A percentile compares a stretch with the other conserved stretches of the same genome.
Conservation (phyloP, 1,139 yeast genomes). For the Yamadazyma sp. region DNA sequence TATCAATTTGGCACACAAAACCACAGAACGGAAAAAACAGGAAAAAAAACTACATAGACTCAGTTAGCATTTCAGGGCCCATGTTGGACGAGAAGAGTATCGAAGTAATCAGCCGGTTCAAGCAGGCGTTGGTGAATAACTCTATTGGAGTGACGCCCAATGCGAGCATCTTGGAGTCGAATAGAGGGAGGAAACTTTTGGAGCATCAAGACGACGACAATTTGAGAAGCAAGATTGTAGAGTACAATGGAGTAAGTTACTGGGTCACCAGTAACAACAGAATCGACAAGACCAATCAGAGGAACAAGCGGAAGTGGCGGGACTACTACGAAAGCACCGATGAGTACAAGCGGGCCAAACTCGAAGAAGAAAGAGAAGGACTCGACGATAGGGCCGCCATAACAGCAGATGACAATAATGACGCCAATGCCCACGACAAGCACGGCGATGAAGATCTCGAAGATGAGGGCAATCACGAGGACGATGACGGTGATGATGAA, state of each 20-base stretch:
- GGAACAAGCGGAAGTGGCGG: conserved; percentile 41
- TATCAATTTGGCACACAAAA: neutral
- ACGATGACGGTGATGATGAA: conserved; percentile 30
- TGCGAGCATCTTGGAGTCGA: conserved; percentile 22
- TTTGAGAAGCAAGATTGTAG: conserved; percentile 38
- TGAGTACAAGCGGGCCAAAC: conserved; percentile 17
- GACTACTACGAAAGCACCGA: conserved; percentile 23
- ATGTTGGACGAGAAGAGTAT: conserved; percentile 44
- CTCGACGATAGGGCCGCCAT: conserved; percentile 5
- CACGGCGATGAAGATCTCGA: too few relatives aligned
- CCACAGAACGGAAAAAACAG: neutral
- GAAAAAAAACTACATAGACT: conserved; percentile 1
- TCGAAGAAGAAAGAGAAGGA: neutral
- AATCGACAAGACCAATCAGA: conserved; percentile 27
- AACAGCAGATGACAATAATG: conserved; percentile 16
- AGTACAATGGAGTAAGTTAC: conserved; percentile 42
- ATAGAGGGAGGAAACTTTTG: conserved; percentile 38
- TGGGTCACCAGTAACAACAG: conserved; percentile 39
- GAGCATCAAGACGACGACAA: conserved; percentile 22
- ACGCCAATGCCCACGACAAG: conserved; percentile 24
- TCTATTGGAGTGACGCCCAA: conserved; percentile 12
- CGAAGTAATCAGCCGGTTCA: conserved; percentile 41
- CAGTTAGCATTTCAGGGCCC: too few relatives aligned
- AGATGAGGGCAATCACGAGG: conserved; percentile 33
- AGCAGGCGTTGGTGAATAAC: conserved; percentile 31